These are phyloP conservation scores for Cetraspora pellucida DNA, from an alignment of 192 early-diverging fungal genomes.

Conservation along the genomic window DNA sequence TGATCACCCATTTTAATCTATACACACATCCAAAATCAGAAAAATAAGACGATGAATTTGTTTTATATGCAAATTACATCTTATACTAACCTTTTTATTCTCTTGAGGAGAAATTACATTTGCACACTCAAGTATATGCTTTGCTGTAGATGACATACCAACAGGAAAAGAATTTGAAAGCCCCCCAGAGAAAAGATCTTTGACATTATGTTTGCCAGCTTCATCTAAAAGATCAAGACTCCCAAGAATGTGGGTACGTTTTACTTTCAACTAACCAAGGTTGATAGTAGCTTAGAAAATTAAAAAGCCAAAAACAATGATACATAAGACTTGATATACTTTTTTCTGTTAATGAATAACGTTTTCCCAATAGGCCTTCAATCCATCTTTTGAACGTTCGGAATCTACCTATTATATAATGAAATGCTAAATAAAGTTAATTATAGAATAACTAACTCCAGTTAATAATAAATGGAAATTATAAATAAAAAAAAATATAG, in stretches of 20 bases:
- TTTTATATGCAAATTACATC: background rate
- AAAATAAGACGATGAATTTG: background rate
- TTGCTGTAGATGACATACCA: background rate
- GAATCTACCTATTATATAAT: conserved; percentile 20
- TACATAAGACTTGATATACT: conserved; percentile 7
- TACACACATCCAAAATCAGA: background rate
- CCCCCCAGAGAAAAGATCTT: conserved; percentile 7
- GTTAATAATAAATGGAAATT: too few species aligned
- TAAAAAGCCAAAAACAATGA: background rate
- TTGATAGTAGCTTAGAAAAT: conserved; percentile 1
- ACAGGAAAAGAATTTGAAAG: too few species aligned
- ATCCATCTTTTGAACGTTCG: conserved; percentile 9
- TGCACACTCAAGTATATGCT: background rate
- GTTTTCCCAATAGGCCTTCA: conserved; percentile 16
- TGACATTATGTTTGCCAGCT: conserved; percentile 19
- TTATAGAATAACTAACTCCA: background rate
- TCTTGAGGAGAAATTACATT: background rate
- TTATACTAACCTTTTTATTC: conserved; percentile 2
- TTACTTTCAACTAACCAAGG: conserved; percentile 9
- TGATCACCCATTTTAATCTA: background rate
- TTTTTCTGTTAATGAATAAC: conserved; percentile 23
- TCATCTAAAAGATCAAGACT: conserved; percentile 13
- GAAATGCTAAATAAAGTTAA: background rate
- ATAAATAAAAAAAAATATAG: background rate
- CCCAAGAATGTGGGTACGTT: conserved; percentile 20